Conservation (phyloP, 192 early-diverging fungal species). For the Allomyces javanicus region DNA sequence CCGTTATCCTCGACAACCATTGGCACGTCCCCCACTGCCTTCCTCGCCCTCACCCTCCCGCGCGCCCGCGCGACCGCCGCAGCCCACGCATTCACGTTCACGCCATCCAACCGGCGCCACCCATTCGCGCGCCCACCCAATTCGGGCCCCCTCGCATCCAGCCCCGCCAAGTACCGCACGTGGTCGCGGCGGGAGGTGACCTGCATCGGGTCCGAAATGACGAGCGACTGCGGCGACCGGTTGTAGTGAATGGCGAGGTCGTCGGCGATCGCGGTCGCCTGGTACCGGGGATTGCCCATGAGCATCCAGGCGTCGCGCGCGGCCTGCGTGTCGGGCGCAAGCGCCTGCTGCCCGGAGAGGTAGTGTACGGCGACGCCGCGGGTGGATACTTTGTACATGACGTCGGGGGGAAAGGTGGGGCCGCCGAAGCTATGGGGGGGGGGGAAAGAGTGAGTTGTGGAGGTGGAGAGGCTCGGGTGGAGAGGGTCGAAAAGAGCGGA, state of each 20-base stretch:
- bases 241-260: background rate
- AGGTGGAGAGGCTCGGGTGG: too few species aligned
- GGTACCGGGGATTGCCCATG: background rate
- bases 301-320: background rate
- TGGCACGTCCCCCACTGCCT: background rate
- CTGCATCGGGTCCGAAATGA: background rate
- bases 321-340: background rate
- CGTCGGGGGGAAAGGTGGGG: background rate
- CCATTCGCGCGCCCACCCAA: background rate
- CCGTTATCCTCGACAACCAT: background rate
- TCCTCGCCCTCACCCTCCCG: background rate
- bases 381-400: background rate
- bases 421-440: background rate
- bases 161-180: background rate
- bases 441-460: too few species aligned
- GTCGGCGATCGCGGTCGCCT: background rate
- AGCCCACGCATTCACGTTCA: background rate
- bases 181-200: background rate
- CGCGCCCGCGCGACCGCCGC: background rate
- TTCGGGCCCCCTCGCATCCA: background rate
- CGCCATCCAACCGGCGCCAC: background rate
- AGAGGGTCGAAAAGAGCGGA: too few species aligned
- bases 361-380: background rate
- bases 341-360: background rate
- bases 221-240: too few species aligned